Percentiles rank a stretch among this genome's conserved stretches.
Conservation (phyloP, 164 flowering plant genomes). For the Vitis rotundifolia region DNA sequence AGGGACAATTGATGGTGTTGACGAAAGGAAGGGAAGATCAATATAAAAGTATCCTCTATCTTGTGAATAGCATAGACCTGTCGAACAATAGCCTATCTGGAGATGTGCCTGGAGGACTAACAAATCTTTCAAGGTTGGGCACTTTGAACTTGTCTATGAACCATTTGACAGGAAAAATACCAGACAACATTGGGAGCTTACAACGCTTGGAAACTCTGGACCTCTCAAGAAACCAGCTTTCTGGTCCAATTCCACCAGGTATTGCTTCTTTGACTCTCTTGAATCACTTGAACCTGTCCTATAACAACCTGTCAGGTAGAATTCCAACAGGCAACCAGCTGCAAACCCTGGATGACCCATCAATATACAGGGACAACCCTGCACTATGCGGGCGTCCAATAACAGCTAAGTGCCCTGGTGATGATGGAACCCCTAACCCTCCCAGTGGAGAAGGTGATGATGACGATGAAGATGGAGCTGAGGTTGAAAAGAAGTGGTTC, state of each 20-base stretch:
- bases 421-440: not conserved
- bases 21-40: slow-evolving; percentile 10
- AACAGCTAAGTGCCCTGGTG: not conserved
- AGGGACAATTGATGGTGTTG: not conserved
- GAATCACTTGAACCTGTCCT: not conserved
- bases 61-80: slow-evolving; percentile 10
- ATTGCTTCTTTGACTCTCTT: slow-evolving; percentile 11
- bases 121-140: not conserved
- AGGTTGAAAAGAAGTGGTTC: no score
- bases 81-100: slow-evolving; percentile 12
- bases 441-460: not conserved
- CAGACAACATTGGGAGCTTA: slow-evolving; percentile 7
- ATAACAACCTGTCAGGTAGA: no score
- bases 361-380: not conserved
- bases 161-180: slow-evolving; percentile 10
- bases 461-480: not conserved
- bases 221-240: slow-evolving; percentile 18
- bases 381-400: not conserved
- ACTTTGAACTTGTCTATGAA: no score
- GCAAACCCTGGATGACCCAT: not conserved
- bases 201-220: slow-evolving; percentile 17
- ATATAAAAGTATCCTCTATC: not conserved
- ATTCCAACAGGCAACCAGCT: no score
- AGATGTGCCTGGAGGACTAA: slow-evolving; percentile 11
- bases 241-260: not conserved